Percentiles rank a stretch among this genome's conserved stretches.
Evolutionary conservation across 2,329 filamentous ascomycete species (phyloP).

Genomic region (Aspergillus sp.): DNA sequence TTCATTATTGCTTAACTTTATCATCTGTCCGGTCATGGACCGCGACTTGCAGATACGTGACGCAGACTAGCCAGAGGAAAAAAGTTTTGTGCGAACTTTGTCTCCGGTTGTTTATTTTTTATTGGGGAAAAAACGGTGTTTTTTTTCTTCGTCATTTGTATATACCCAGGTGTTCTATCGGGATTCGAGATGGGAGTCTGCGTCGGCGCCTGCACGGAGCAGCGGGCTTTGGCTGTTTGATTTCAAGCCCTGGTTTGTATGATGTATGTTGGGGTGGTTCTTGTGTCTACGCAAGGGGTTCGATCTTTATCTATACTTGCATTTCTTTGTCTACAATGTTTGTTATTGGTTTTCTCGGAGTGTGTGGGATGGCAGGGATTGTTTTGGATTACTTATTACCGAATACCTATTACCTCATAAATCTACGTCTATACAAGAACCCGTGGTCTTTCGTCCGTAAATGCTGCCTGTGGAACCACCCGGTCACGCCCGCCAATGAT

Average conservation of each 20-base stretch:
- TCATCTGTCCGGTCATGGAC: slow-evolving; percentile 4
- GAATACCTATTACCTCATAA: not conserved
- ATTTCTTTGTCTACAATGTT: slow-evolving; percentile 16
- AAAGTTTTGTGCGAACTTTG: slow-evolving; percentile 23
- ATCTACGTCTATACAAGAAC: not conserved
- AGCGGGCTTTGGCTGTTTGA: slow-evolving; percentile 12
- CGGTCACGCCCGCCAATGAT: no score
- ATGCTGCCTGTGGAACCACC: no score
- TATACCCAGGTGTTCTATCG: slow-evolving; percentile 28
- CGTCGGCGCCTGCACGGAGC: slow-evolving; percentile 23
- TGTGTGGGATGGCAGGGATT: slow-evolving; percentile 31
- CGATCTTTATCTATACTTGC: slow-evolving; percentile 16
- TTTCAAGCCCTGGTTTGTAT: slow-evolving; percentile 24
- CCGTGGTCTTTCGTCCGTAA: no score
- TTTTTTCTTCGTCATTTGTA: slow-evolving; percentile 24
- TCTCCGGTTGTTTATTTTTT: slow-evolving; percentile 15
- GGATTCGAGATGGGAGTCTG: slow-evolving; percentile 24
- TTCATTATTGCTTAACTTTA: slow-evolving; percentile 19
- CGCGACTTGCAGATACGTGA: not conserved
- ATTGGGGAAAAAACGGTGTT: slow-evolving; percentile 30
- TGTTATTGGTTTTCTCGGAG: slow-evolving; percentile 26
- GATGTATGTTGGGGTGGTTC: slow-evolving; percentile 31
- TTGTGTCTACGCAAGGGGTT: slow-evolving; percentile 24
- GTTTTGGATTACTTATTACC: slow-evolving; percentile 5
- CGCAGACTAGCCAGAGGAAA: slow-evolving; percentile 15